phyloP scores from a whole-genome alignment of 768 basidiomycete species.

The Russula virescens region DNA sequence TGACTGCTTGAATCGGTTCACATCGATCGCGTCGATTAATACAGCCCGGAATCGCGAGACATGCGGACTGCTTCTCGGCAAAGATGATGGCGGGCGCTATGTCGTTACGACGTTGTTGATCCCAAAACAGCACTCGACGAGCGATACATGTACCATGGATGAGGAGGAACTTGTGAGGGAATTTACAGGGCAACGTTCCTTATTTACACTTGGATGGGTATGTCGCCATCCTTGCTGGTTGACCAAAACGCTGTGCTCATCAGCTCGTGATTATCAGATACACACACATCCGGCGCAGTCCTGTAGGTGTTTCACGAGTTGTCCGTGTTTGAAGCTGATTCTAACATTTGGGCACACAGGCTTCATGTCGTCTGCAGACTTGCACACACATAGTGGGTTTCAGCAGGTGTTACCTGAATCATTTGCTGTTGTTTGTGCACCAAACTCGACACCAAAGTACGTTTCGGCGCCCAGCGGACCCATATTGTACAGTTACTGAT shows the following conservation, averaged over 20 bases:
- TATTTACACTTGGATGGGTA: conserved; percentile 92
- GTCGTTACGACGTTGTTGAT: conserved; percentile 75
- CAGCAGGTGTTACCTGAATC: conserved; percentile 88
- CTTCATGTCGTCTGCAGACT: conserved; percentile 94
- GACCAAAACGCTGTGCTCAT: conserved; percentile 2
- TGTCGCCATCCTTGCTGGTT: conserved; percentile 28
- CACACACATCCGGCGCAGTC: conserved; percentile 90
- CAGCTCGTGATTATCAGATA: conserved; percentile 46
- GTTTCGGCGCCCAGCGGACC: conserved; percentile 25
- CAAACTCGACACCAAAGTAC: conserved; percentile 68
- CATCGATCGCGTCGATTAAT: conserved; percentile 71
- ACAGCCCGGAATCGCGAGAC: conserved; percentile 79
- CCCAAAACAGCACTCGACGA: conserved; percentile 80
- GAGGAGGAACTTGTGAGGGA: conserved; percentile 82
- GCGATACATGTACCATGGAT: conserved; percentile 91
- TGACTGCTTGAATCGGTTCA: conserved; percentile 67
- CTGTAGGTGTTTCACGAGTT: conserved; percentile 41
- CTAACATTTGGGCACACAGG: conserved; percentile 34
- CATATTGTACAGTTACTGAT: background rate
- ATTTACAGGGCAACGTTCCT: conserved; percentile 72
- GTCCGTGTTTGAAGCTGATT: conserved; percentile 2
- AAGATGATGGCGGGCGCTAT: conserved; percentile 50
- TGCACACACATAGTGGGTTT: conserved; percentile 88
- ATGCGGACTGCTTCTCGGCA: conserved; percentile 78
- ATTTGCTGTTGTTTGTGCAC: conserved; percentile 89